Evolutionary conservation across 1,284 basidiomycete genomes (phyloP).

Genomic region (Apiotrichum mycotoxinovorans): DNA sequence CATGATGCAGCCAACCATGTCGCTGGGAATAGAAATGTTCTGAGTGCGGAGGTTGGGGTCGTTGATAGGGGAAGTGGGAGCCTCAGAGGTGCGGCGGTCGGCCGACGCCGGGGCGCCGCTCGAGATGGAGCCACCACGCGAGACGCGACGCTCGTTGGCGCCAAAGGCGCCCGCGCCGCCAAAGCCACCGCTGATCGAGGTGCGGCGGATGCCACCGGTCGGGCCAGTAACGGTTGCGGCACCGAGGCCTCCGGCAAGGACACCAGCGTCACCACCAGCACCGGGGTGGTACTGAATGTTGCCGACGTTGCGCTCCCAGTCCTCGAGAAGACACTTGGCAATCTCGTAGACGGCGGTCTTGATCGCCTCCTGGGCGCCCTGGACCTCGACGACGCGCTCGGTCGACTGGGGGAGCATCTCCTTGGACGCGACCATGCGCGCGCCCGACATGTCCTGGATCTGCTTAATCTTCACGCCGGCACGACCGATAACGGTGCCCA

Average conservation of each 20-base stretch:
- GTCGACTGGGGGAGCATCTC: conserved; percentile 99
- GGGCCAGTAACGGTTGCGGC: conserved; percentile 50
- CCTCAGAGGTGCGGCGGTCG: conserved; percentile 50
- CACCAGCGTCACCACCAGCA: conserved; percentile 65
- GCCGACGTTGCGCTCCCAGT: conserved; percentile 90
- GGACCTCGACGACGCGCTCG: conserved; percentile 95
- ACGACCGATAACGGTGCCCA: conserved; percentile 99
- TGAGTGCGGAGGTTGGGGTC: conserved; percentile 84
- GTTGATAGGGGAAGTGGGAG: conserved; percentile 54
- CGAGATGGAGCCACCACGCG: conserved; percentile 23
- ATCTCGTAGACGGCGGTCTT: conserved; percentile 90
- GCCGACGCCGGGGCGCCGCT: conserved; percentile 35
- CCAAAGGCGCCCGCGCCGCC: conserved; percentile 21
- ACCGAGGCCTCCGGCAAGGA: conserved; percentile 53
- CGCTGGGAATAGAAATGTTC: conserved; percentile 96
- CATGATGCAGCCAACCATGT: conserved; percentile 99
- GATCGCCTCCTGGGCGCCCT: conserved; percentile 86
- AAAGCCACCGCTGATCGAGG: conserved; percentile 35
- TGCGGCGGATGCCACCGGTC: conserved; percentile 51
- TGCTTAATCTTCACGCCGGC: conserved; percentile 98
- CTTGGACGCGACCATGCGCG: conserved; percentile 96
- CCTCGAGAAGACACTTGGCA: conserved; percentile 88
- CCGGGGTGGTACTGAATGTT: conserved; percentile 96
- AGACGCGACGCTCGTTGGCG: conserved; percentile 20
- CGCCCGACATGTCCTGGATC: conserved; percentile 95